Base-by-base conservation (phyloP, 331 rosid genomes). In the Phaseolus coccineus region DNA sequence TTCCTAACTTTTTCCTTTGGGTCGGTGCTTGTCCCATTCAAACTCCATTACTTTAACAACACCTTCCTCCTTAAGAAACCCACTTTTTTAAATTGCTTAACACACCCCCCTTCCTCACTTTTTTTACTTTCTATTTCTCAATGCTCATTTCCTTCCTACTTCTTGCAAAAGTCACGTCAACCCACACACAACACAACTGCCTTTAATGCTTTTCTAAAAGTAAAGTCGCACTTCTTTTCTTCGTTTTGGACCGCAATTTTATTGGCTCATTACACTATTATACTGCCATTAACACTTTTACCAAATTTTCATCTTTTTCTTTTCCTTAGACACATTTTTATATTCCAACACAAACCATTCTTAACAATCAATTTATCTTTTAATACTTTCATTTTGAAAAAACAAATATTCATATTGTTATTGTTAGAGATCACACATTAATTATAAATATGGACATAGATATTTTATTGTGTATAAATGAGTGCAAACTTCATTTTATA, bases 11-110 rank as follows among this genome's bases (percentile, higher is more conserved):
- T 79, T 22, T 33, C 16, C 70, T 89, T 83, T 25, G 69, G 56
- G 83, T 82, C 72, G 86, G 94, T 88, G 89, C 80, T 80, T 80
- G 92, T 90, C 91, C 80, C 80, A 80, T 79, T 92, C 95, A 85
- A 80, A 53, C 51, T 10, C 82, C 81, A 63, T 74, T 73, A 66
- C 82, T 79, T 89, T 85, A 74, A 74, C 69, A 47, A 62, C 28
- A 80, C 37, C 87, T 86, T 85, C 76, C 66, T 33, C 76, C 80
- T 82, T 61, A 72, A 81, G 84, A 76, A 84, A 75, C 87, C 82
- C 73, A 76, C 84, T 71, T 71, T 74, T 77, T 52, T 77, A 30
- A 27, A 66, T 68, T 71, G 50, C 80, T 46, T 35, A 28, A 51
- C 3, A 1, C 51, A 11, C 51, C 51, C 51, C 51, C 51, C 63